Percentiles rank a stretch among this genome's conserved stretches.
Conservation (phyloP, 1,139 yeast genomes). For the Debaryomycetaceae sp. region DNA sequence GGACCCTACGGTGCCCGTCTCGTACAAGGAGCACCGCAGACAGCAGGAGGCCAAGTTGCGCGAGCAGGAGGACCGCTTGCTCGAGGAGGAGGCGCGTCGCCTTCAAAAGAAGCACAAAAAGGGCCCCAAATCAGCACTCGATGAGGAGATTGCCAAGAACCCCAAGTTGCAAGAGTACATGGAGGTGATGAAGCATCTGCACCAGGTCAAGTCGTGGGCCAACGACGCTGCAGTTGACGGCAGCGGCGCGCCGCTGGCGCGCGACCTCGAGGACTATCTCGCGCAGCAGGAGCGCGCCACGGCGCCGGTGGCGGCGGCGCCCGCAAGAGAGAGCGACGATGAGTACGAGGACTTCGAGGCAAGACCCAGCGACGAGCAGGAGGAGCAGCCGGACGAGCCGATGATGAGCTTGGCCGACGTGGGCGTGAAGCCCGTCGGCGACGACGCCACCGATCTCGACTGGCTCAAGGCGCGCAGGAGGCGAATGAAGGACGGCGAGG, state of each 20-base stretch:
- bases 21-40: constrained; percentile 61
- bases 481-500: constrained; percentile 57
- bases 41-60: constrained; percentile 50
- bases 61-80: constrained; percentile 50
- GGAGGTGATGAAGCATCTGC: constrained; percentile 76
- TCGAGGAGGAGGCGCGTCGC: constrained; percentile 42
- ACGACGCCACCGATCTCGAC: constrained; percentile 70
- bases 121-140: constrained; percentile 32
- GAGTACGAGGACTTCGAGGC: constrained; percentile 54
- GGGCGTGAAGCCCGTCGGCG: constrained; percentile 37
- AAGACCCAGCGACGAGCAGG: constrained; percentile 20
- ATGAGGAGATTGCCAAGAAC: constrained; percentile 57
- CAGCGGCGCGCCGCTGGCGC: constrained; percentile 46
- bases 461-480: constrained; percentile 81
- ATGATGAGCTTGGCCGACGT: constrained; percentile 16
- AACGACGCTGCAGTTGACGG: constrained; percentile 61
- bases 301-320: constrained; percentile 16
- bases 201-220: constrained; percentile 66
- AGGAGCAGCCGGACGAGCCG: constrained; percentile 16
- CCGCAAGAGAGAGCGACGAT: constrained; percentile 57
- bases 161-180: constrained; percentile 74
- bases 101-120: constrained; percentile 21
- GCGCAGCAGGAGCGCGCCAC: constrained; percentile 19
- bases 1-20: constrained; percentile 74
- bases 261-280: constrained; percentile 39